Evolutionary conservation across 2,329 filamentous ascomycete genomes (phyloP).

Genomic region (Xylaria hypoxylon): DNA sequence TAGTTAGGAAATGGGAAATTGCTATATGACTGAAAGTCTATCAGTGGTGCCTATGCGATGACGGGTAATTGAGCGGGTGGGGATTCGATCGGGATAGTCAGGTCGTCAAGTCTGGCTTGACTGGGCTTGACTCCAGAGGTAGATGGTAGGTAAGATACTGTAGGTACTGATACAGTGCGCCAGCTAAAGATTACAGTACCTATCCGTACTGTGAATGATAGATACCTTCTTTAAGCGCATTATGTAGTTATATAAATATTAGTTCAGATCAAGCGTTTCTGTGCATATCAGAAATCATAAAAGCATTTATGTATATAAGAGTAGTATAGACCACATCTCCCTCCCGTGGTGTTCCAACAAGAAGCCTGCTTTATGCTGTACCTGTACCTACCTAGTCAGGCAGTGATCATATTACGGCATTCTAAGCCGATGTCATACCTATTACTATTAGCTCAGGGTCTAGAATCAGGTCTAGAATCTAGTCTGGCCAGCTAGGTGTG

Average conservation of each 20-base stretch:
- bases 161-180: neutral
- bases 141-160: neutral
- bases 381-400: too few relatives aligned
- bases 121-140: neutral
- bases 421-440: neutral
- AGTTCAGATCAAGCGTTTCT: too few relatives aligned
- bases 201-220: too few relatives aligned
- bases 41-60: conserved; percentile 10
- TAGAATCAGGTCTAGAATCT: neutral
- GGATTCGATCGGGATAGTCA: conserved; percentile 1
- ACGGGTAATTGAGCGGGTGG: neutral
- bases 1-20: too few relatives aligned
- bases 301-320: too few relatives aligned
- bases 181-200: too few relatives aligned
- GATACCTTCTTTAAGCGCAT: too few relatives aligned
- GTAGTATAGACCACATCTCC: neutral
- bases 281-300: too few relatives aligned
- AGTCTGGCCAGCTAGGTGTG: too few relatives aligned
- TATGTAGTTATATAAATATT: too few relatives aligned
- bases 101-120: conserved; percentile 5
- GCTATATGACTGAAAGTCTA: neutral
- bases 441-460: neutral
- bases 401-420: neutral
- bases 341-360: neutral
- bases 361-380: neutral